A percentile compares a stretch with the other conserved stretches of the same genome.
These are phyloP conservation scores for Aspergillus chevalieri DNA, from an alignment of 2,329 filamentous ascomycete genomes.

Conservation along the genomic window DNA sequence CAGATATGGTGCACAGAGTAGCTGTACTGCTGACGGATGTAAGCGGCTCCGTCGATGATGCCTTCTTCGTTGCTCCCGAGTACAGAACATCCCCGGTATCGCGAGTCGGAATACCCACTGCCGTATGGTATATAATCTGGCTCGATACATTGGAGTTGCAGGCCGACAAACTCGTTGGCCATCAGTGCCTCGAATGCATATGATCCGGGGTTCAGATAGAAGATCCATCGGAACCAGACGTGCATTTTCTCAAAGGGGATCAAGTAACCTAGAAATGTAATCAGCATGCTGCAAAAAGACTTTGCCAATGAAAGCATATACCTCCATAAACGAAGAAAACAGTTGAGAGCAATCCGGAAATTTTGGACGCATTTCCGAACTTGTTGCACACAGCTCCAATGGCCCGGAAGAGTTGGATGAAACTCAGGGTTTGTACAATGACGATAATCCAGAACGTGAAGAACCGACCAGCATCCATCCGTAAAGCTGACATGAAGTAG, in stretches of 20 bases:
- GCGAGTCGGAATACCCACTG: slow-evolving; percentile 31
- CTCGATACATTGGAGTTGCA: slow-evolving; percentile 48
- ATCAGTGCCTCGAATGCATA: slow-evolving; percentile 64
- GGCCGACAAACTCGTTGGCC: slow-evolving; percentile 60
- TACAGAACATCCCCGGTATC: slow-evolving; percentile 26
- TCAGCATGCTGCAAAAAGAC: background rate
- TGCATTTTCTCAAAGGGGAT: slow-evolving; percentile 56
- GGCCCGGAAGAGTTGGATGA: slow-evolving; percentile 46
- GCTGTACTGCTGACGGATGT: slow-evolving; percentile 48
- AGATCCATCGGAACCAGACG: slow-evolving; percentile 57
- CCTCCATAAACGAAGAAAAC: slow-evolving; percentile 49
- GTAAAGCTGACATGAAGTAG: slow-evolving; percentile 54
- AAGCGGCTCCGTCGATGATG: slow-evolving; percentile 46
- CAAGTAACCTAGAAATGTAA: slow-evolving; percentile 45
- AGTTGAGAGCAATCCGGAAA: slow-evolving; percentile 39
- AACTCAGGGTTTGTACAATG: slow-evolving; percentile 46
- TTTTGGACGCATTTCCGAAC: slow-evolving; percentile 41
- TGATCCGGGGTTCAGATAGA: slow-evolving; percentile 58
- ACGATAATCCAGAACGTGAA: slow-evolving; percentile 53
- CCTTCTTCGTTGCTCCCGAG: slow-evolving; percentile 23
- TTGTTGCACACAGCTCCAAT: slow-evolving; percentile 43
- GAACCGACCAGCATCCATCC: slow-evolving; percentile 51
- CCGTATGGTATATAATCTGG: slow-evolving; percentile 45
- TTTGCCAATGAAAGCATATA: slow-evolving; percentile 2
- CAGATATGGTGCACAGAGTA: slow-evolving; percentile 54